A percentile compares a stretch with the other conserved stretches of the same genome.
Conservation (phyloP, 257 asterid species). For the Solanum sitiens region DNA sequence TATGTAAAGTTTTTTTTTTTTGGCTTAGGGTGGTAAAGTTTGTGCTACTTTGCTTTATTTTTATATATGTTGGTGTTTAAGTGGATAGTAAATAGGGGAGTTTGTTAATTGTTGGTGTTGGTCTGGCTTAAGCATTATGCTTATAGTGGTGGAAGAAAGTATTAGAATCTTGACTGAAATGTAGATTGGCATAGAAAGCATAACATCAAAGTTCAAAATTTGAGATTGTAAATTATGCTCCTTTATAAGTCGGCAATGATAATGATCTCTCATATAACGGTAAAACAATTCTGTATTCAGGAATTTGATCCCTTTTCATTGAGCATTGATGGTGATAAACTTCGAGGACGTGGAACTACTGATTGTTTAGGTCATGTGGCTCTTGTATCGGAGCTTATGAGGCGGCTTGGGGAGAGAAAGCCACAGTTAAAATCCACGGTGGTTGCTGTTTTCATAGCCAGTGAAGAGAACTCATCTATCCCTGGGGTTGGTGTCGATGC, state of each 20-base stretch:
- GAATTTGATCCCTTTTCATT: conserved; percentile 88
- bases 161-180: background rate
- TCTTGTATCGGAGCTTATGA: conserved; percentile 87
- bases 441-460: conserved; percentile 94
- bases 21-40: background rate
- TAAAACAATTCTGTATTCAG: conserved; percentile 24
- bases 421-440: conserved; percentile 73
- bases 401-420: conserved; percentile 65
- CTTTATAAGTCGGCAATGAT: background rate
- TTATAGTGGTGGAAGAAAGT: background rate
- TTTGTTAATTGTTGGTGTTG: background rate
- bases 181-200: background rate
- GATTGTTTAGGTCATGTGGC: conserved; percentile 98
- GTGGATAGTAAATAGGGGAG: background rate
- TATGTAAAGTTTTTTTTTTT: background rate
- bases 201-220: background rate
- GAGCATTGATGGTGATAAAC: conserved; percentile 86
- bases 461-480: conserved; percentile 95
- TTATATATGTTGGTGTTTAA: background rate
- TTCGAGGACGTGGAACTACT: conserved; percentile 93
- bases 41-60: background rate
- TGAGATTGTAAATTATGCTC: background rate
- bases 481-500: conserved; percentile 98
- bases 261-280: background rate
- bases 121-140: background rate